Percentiles rank a stretch among this genome's conserved stretches.
phyloP scores from a whole-genome alignment of 345 rosid genomes.

The Aegle marmelos region DNA sequence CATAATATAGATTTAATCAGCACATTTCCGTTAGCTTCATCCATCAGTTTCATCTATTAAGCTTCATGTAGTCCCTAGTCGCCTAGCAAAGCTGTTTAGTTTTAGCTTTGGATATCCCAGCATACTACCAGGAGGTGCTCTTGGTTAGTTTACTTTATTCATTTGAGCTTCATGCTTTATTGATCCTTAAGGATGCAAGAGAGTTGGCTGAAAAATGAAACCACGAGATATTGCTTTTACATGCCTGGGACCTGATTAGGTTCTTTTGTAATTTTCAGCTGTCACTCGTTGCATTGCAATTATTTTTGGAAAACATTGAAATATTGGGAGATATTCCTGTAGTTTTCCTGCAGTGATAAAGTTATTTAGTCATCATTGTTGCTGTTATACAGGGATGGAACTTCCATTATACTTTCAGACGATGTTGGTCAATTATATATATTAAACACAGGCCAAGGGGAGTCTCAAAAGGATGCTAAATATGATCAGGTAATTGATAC shows the following conservation, averaged over 20 bases:
- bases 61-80: not conserved
- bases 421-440: conserved; percentile 95
- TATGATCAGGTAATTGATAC: conserved; percentile 78
- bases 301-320: not conserved
- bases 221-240: too few species aligned
- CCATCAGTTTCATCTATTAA: not conserved
- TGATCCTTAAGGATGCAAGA: not conserved
- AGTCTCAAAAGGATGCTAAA: conserved; percentile 88
- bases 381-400: conserved; percentile 73
- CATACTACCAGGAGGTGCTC: not conserved
- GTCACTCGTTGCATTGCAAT: not conserved
- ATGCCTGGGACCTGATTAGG: not conserved
- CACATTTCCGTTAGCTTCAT: not conserved
- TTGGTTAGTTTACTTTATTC: not conserved
- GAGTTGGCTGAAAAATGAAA: not conserved
- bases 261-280: not conserved
- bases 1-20: not conserved
- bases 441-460: conserved; percentile 96
- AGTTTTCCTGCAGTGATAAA: conserved; percentile 1
- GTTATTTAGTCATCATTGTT: conserved; percentile 8
- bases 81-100: not conserved
- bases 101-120: not conserved
- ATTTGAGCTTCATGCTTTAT: not conserved
- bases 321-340: not conserved
- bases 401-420: conserved; percentile 95